phyloP scores from a whole-genome alignment of 306 rosid genomes.

The Quercus dentata region DNA sequence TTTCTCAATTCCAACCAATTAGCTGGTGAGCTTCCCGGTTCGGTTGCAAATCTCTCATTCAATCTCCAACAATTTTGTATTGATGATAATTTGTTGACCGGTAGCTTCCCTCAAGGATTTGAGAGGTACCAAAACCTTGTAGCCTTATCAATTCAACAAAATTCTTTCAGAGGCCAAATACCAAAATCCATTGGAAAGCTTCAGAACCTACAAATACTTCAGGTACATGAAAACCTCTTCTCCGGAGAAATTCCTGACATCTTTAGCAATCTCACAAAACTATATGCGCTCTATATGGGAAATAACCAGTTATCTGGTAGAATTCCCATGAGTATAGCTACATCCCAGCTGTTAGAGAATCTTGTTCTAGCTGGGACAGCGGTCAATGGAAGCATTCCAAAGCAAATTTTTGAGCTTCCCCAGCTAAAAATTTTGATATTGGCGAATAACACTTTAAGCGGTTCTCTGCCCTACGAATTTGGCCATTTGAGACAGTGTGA shows the following conservation, averaged over 20 bases:
- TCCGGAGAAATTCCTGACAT: constrained; percentile 39
- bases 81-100: constrained; percentile 14
- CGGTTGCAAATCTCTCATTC: constrained; percentile 27
- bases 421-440: constrained; percentile 4
- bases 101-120: constrained; percentile 29
- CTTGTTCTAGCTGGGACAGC: constrained; percentile 18
- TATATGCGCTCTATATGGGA: background rate
- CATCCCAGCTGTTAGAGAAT: background rate
- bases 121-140: constrained; percentile 16
- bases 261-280: constrained; percentile 35
- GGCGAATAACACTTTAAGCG: constrained; percentile 17
- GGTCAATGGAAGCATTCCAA: constrained; percentile 33
- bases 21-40: constrained; percentile 33
- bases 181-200: constrained; percentile 33
- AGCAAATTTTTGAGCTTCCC: constrained; percentile 31
- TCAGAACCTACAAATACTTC: background rate
- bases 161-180: constrained; percentile 25
- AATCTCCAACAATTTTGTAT: constrained; percentile 30
- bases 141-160: constrained; percentile 28
- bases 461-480: constrained; percentile 24
- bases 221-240: constrained; percentile 2
- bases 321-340: constrained; percentile 31
- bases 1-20: constrained; percentile 18
- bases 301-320: constrained; percentile 19
- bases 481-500: constrained; percentile 25